Evolutionary conservation across 345 rosid species (phyloP).

Genomic region (Arabis alpina): DNA sequence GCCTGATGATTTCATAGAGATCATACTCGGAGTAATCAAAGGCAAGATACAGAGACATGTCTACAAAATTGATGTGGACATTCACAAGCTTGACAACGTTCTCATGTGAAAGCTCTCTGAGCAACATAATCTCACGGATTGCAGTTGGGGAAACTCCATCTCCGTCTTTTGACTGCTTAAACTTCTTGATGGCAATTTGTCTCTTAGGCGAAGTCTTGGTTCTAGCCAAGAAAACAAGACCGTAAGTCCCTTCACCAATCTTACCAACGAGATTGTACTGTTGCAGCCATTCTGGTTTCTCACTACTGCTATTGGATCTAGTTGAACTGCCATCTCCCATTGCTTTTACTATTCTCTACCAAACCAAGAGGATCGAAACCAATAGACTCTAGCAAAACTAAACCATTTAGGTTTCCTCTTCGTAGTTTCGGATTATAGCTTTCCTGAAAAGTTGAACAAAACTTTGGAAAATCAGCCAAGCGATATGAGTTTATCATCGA

Average conservation of each 20-base stretch:
- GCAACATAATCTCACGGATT: constrained; percentile 98
- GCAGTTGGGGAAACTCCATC: constrained; percentile 99
- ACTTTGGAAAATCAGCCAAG: constrained; percentile 11
- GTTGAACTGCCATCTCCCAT: constrained; percentile 63
- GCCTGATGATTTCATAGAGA: constrained; percentile 93
- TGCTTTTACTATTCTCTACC: constrained; percentile 26
- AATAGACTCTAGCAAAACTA: constrained; percentile 21
- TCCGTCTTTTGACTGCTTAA: constrained; percentile 98
- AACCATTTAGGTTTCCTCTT: constrained; percentile 10
- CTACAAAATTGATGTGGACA: constrained; percentile 92
- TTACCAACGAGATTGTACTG: constrained; percentile 97
- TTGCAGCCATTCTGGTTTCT: constrained; percentile 98
- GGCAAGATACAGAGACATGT: constrained; percentile 96
- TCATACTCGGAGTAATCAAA: constrained; percentile 96
- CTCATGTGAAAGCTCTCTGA: constrained; percentile 91
- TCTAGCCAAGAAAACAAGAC: constrained; percentile 94
- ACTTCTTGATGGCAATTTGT: constrained; percentile 95
- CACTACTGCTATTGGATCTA: constrained; percentile 45
- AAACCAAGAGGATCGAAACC: background rate
- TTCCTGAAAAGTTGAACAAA: constrained; percentile 31
- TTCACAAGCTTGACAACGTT: constrained; percentile 98
- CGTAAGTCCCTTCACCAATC: constrained; percentile 99
- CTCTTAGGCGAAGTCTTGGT: constrained; percentile 75
- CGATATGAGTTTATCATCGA: background rate
- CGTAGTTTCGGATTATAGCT: background rate